Base-by-base conservation (phyloP, 257 asterid species). In the Penstemon barbatus region DNA sequence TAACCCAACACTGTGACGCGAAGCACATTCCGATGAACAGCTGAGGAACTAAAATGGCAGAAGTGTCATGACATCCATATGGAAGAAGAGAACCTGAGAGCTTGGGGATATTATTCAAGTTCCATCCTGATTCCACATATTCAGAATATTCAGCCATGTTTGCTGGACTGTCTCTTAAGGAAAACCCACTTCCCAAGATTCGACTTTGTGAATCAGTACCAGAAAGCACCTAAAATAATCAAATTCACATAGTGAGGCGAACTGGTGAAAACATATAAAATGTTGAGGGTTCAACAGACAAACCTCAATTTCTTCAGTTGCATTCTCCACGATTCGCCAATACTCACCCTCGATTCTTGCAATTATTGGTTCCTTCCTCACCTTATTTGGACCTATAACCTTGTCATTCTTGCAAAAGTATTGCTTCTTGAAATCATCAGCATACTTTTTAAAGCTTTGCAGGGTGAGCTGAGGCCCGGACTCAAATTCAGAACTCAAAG, bases 291-390 rank as follows among this genome's bases (percentile, higher is more conserved):
- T 68, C 57, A 49, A 18, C 54, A 56, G 40, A 45, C 61, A 62
- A 75, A 87, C 99, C 99, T 90, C 96, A 66, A 88, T 79, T 84
- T 87, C 87, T 77, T 84, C 95, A 69, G 66, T 80, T 54, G 96
- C 89, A 55, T 81, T 87, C 70, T 85, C 88, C 71, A 93, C 65
- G 48, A 87, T 77, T 65, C 96, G 83, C 99, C 99, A 93, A 78
- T 90, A 93, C 72, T 93, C 96, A 40, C 89, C 90, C 84, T 93
- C 99, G 45, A 93, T 69, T 74, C 80, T 74, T 19, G 74, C 76
- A 68, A 83, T 55, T 40, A 79, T 71, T 10, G 89, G 94, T 71
- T 71, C 87, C 66, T 56, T 66, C 44, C 19, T 63, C 54, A 66
- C 79, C 7, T 52, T 43, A 43, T 68, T 78, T 18, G 68, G 66